Base-by-base conservation (phyloP, 163 green algal species). In the Dunaliella salina region DNA sequence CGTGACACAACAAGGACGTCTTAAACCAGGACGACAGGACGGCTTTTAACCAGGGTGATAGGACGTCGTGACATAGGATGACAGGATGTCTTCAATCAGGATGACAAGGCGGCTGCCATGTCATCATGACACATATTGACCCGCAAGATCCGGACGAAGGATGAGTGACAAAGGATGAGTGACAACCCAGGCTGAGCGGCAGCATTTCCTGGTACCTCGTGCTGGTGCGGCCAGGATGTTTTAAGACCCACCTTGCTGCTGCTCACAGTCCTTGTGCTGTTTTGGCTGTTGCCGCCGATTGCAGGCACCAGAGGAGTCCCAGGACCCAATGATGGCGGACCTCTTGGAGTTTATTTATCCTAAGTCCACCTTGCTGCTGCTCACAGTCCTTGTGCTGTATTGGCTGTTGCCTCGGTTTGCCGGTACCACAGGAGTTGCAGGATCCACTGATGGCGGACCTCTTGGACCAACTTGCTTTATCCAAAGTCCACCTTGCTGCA, bases 401-500 rank as follows among this genome's bases (percentile, higher is more conserved):
- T 75, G 59, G 18, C 25, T 79, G 67, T 79, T 79, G 67, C 40
- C 8, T 3, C 40, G 3, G 40, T 8, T 50, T n/a, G 33, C 33
- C 93, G 40, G 91, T 94, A 11, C 95, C 95, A 0, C 93, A 97
- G 67, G 96, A 99, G 83, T 99, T 97, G 89, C 84, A 96, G 87
- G 97, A 99, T 91, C 95, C 95, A 0, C 92, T 99, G 63, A 91
- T 94, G 87, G 92, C 87, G 50, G 95, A 92, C 1, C 78, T 99
- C 69, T 99, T 99, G 97, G 45, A 59, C 13, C 96, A 99, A 85
- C 97, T 96, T 22, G 96, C n/a, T n/a, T n/a, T n/a, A n/a, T n/a
- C n/a, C n/a, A n/a, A n/a, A n/a, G n/a, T 22, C 59, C 59, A 75
- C 22, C 18, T 75, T n/a, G n/a, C n/a, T n/a, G n/a, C n/a, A n/a